A percentile compares a stretch with the other conserved stretches of the same genome.
These are phyloP conservation scores for Pezicula radicicola DNA, from an alignment of 2,329 filamentous ascomycete genomes.

Conservation along the genomic window DNA sequence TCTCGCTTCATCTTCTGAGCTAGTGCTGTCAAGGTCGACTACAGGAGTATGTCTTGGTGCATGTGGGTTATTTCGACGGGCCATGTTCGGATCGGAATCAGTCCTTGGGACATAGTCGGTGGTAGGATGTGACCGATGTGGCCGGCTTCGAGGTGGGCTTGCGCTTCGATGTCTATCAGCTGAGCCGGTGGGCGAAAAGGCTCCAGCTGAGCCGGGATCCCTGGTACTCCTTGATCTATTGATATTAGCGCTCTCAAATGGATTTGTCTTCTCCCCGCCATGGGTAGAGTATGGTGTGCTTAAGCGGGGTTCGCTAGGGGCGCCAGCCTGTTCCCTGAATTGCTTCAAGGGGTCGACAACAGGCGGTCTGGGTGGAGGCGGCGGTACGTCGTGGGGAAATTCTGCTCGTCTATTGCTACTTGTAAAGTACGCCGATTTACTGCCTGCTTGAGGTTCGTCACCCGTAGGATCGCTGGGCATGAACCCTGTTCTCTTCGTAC, in stretches of 20 bases:
- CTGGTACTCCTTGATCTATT: slow-evolving; percentile 28
- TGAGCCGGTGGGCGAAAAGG: neutral
- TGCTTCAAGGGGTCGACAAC: slow-evolving; percentile 42
- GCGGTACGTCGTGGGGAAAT: slow-evolving; percentile 9
- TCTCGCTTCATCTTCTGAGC: slow-evolving; percentile 9
- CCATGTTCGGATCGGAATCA: slow-evolving; percentile 23
- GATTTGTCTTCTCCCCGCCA: slow-evolving; percentile 56
- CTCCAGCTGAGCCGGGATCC: slow-evolving; percentile 5
- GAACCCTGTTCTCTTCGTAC: slow-evolving; percentile 25
- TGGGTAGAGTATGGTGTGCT: slow-evolving; percentile 55
- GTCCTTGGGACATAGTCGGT: slow-evolving; percentile 14
- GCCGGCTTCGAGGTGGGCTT: slow-evolving; percentile 8
- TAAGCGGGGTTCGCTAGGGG: slow-evolving; percentile 45
- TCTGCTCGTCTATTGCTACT: slow-evolving; percentile 17
- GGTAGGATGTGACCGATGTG: neutral
- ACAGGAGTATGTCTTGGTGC: slow-evolving; percentile 2
- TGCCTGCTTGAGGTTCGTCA: slow-evolving; percentile 27
- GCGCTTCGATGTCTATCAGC: slow-evolving; percentile 5
- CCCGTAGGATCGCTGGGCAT: slow-evolving; percentile 27
- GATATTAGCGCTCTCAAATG: slow-evolving; percentile 42
- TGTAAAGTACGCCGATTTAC: slow-evolving; percentile 26
- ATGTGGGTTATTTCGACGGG: slow-evolving; percentile 2
- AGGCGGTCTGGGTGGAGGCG: slow-evolving; percentile 18
- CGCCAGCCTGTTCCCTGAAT: slow-evolving; percentile 35
- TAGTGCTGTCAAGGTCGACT: slow-evolving; percentile 5